Evolutionary conservation across 1,284 basidiomycete species (phyloP).

Genomic region (Trametes versicolor): DNA sequence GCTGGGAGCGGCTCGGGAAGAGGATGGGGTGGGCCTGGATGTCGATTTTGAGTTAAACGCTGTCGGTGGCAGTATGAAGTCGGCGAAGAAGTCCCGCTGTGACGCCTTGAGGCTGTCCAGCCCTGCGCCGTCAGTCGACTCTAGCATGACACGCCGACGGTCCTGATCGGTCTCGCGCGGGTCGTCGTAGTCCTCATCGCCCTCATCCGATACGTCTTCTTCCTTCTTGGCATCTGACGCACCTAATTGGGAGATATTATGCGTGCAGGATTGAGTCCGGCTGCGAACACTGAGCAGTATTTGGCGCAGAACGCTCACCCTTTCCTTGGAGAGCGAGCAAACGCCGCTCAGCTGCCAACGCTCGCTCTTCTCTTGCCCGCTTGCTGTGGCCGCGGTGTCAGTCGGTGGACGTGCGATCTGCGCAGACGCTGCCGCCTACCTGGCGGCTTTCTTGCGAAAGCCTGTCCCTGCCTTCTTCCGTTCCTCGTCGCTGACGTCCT

Average conservation of each 20-base stretch:
- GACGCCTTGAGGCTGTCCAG: conserved; percentile 49
- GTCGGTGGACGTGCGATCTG: conserved; percentile 1
- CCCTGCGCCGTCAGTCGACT: conserved; percentile 51
- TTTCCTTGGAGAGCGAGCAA: conserved; percentile 54
- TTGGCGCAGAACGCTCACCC: conserved; percentile 36
- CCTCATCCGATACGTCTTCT: conserved; percentile 33
- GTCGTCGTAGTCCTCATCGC: conserved; percentile 41
- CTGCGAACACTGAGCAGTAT: neutral
- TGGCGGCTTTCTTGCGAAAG: conserved; percentile 74
- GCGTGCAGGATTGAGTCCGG: neutral
- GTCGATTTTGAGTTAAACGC: neutral
- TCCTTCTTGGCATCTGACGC: conserved; percentile 32
- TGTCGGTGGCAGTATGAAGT: conserved; percentile 52
- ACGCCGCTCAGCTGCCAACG: conserved; percentile 73
- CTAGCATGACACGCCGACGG: conserved; percentile 57
- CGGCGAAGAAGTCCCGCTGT: conserved; percentile 56
- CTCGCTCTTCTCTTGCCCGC: conserved; percentile 77
- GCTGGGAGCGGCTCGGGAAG: neutral
- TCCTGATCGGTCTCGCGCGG: conserved; percentile 66
- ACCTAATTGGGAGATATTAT: conserved; percentile 25
- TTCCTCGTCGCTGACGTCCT: conserved; percentile 49
- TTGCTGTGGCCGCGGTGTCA: conserved; percentile 57
- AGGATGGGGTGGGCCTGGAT: neutral
- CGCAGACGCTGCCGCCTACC: conserved; percentile 50
- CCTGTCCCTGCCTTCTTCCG: conserved; percentile 60